Conservation (phyloP, 306 rosid genomes). For the Sophora flavescens region DNA sequence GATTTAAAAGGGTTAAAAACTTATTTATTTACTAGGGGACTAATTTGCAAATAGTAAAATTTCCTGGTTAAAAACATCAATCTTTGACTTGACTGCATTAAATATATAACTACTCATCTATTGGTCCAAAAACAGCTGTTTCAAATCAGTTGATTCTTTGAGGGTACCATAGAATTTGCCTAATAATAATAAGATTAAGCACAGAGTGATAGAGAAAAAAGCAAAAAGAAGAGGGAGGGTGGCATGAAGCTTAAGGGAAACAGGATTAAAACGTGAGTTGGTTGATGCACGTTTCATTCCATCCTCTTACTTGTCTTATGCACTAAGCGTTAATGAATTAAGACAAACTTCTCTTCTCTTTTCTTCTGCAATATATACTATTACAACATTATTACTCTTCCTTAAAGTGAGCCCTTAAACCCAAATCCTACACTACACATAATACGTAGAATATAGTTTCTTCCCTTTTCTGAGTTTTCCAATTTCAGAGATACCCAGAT, state of each 20-base stretch:
- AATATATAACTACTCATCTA: too few species aligned
- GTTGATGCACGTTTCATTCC: conserved; percentile 62
- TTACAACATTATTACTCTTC: neutral
- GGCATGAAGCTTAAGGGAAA: conserved; percentile 16
- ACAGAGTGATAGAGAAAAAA: neutral
- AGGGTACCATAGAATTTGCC: too few species aligned
- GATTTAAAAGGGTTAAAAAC: too few species aligned
- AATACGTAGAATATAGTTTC: neutral
- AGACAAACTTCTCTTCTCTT: conserved; percentile 23
- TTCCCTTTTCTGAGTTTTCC: neutral
- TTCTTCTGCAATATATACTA: neutral
- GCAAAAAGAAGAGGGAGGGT: neutral
- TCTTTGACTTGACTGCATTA: too few species aligned
- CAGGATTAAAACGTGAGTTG: conserved; percentile 75
- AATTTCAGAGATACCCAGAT: conserved; percentile 47
- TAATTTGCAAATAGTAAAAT: too few species aligned
- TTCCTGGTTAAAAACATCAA: too few species aligned
- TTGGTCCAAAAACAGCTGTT: too few species aligned
- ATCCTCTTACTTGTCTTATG: conserved; percentile 46
- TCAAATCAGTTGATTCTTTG: too few species aligned
- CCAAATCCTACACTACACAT: too few species aligned
- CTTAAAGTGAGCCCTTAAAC: too few species aligned
- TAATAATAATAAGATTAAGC: too few species aligned
- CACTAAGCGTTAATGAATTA: conserved; percentile 47
- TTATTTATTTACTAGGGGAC: too few species aligned